These are phyloP conservation scores for Alnus rubra DNA, from an alignment of 306 rosid genomes.

Conservation along the genomic window DNA sequence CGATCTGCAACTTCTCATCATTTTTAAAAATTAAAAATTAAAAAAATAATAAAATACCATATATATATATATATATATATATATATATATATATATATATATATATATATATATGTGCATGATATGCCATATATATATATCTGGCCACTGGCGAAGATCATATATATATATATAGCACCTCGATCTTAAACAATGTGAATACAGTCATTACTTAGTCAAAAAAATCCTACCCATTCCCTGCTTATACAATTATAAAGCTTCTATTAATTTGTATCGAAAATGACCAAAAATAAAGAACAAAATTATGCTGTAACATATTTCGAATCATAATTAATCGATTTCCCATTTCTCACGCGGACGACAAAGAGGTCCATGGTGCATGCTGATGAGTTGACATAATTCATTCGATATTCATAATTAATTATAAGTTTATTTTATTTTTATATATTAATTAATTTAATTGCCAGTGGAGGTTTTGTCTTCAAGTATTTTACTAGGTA, in stretches of 20 bases:
- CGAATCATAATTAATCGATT: not conserved
- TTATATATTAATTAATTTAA: no score
- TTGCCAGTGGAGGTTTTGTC: slow-evolving; percentile 12
- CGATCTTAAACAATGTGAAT: not conserved
- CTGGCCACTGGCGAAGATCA: not conserved
- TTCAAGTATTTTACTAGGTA: not conserved
- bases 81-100: not conserved
- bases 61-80: not conserved
- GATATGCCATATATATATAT: not conserved
- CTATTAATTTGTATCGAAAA: not conserved
- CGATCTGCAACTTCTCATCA: not conserved
- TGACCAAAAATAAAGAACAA: not conserved
- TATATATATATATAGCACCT: not conserved
- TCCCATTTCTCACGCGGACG: slow-evolving; percentile 6
- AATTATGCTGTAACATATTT: not conserved
- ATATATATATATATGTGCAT: no score
- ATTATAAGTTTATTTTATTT: not conserved
- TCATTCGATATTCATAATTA: not conserved
- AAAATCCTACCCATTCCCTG: not conserved
- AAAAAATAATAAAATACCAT: not conserved
- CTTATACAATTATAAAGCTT: slow-evolving; percentile 9
- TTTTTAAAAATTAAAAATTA: not conserved
- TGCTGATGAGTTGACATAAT: slow-evolving; percentile 5
- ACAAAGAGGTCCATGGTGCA: slow-evolving; percentile 28
- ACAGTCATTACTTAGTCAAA: slow-evolving; percentile 3